A percentile compares a stretch with the other conserved stretches of the same genome.
Evolutionary conservation across 768 basidiomycete genomes (phyloP).

Genomic region (Boletus coccyginus): DNA sequence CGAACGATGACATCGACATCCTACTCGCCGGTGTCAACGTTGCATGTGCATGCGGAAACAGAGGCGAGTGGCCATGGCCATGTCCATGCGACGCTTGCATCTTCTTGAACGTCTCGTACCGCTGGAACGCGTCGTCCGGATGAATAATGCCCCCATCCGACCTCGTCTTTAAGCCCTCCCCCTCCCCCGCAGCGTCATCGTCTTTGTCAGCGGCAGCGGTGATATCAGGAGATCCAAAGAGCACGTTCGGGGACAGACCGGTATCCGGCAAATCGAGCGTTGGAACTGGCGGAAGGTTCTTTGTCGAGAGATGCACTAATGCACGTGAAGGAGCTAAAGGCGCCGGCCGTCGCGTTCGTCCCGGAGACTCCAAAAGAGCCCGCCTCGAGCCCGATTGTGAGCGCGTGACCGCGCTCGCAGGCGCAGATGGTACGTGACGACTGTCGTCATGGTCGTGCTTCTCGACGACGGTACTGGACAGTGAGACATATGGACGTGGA

Average conservation of each 20-base stretch:
- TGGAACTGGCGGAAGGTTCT: slow-evolving; percentile 58
- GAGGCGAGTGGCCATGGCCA: slow-evolving; percentile 4
- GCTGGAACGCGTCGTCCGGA: slow-evolving; percentile 83
- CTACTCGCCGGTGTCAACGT: slow-evolving; percentile 35
- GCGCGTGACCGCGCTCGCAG: not conserved
- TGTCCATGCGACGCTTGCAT: slow-evolving; percentile 32
- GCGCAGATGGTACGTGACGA: not conserved
- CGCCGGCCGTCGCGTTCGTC: slow-evolving; percentile 26
- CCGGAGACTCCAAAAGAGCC: slow-evolving; percentile 41
- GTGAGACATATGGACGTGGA: slow-evolving; percentile 22
- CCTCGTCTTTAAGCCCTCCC: not conserved
- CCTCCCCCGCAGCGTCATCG: not conserved
- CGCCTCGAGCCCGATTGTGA: slow-evolving; percentile 19
- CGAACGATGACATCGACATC: slow-evolving; percentile 63
- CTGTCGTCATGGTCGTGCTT: not conserved
- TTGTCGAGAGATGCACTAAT: slow-evolving; percentile 26
- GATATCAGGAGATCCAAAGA: not conserved
- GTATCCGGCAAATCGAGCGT: slow-evolving; percentile 25
- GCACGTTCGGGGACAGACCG: not conserved
- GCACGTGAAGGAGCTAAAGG: slow-evolving; percentile 21
- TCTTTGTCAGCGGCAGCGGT: not conserved
- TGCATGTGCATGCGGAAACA: not conserved
- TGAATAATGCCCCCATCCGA: slow-evolving; percentile 23
- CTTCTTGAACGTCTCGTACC: slow-evolving; percentile 83
- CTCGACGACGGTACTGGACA: slow-evolving; percentile 3